These are phyloP conservation scores for Penicillium nucicola DNA, from an alignment of 495 filamentous ascomycete genomes.

Conservation along the genomic window DNA sequence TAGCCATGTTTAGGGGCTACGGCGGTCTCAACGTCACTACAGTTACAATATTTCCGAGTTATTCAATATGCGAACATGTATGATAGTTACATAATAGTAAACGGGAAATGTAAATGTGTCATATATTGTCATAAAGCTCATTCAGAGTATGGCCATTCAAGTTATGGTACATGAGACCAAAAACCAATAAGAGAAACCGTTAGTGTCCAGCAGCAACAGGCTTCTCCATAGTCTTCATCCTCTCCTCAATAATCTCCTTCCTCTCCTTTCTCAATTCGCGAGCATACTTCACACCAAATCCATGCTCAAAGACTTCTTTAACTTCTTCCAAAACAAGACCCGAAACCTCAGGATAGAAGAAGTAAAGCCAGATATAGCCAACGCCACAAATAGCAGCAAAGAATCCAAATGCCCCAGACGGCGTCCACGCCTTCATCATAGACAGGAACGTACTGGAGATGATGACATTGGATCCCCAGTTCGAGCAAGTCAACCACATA, in stretches of 20 bases:
- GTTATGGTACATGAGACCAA: background rate
- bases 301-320: slow-evolving; percentile 37
- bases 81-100: background rate
- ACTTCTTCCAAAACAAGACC: slow-evolving; percentile 45
- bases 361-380: slow-evolving; percentile 40
- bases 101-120: too few relatives aligned
- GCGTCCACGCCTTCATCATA: slow-evolving; percentile 42
- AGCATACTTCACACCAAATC: slow-evolving; percentile 39
- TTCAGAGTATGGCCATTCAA: background rate
- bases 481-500: slow-evolving; percentile 39
- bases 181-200: background rate
- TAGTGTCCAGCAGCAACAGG: background rate
- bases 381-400: slow-evolving; percentile 42
- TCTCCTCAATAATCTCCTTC: slow-evolving; percentile 1
- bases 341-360: slow-evolving; percentile 44
- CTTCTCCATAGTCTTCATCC: background rate
- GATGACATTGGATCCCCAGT: slow-evolving; percentile 48
- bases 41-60: background rate
- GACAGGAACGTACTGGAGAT: slow-evolving; percentile 46
- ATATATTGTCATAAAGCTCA: too few relatives aligned
- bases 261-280: slow-evolving; percentile 26
- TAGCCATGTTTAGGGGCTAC: too few relatives aligned
- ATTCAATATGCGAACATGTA: too few relatives aligned
- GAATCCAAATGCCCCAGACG: slow-evolving; percentile 46
- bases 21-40: background rate